phyloP scores from a whole-genome alignment of 1,284 basidiomycete species.

The Lentinula novae-zelandiae region DNA sequence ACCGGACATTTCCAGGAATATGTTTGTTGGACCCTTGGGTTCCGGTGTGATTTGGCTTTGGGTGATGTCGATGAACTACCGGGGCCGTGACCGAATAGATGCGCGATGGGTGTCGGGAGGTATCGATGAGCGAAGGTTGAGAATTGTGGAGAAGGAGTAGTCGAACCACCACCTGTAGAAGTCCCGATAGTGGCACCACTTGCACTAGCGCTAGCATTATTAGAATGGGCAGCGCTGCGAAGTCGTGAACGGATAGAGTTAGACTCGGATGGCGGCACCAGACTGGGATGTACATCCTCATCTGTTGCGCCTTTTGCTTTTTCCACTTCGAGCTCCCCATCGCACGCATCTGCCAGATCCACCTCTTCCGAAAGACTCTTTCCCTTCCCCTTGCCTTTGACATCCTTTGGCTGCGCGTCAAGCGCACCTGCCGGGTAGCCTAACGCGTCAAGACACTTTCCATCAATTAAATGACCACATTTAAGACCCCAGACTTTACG shows the following conservation, averaged over 20 bases:
- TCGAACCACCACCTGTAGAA: background rate
- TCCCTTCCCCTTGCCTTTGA: slow-evolving; percentile 33
- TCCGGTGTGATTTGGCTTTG: slow-evolving; percentile 27
- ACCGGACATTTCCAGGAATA: slow-evolving; percentile 66
- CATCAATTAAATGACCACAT: slow-evolving; percentile 75
- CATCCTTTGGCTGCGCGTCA: slow-evolving; percentile 7
- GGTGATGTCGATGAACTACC: background rate
- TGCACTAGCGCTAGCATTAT: background rate
- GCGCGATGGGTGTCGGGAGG: background rate
- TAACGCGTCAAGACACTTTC: slow-evolving; percentile 60
- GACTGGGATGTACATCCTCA: slow-evolving; percentile 36
- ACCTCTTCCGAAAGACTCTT: slow-evolving; percentile 6
- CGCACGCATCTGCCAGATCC: slow-evolving; percentile 10
- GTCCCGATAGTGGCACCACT: too few species aligned
- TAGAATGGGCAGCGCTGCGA: slow-evolving; percentile 22
- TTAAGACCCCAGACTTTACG: slow-evolving; percentile 62
- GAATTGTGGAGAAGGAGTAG: background rate
- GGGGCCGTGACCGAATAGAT: background rate
- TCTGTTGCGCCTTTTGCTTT: slow-evolving; percentile 25
- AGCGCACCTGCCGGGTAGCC: slow-evolving; percentile 36
- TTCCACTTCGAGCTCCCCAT: too few species aligned
- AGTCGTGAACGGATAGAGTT: slow-evolving; percentile 26
- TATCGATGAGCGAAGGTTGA: background rate
- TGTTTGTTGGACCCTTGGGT: slow-evolving; percentile 40
- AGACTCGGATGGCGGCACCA: slow-evolving; percentile 28